Conservation (phyloP, 768 basidiomycete genomes). For the Tulasnella sp. region DNA sequence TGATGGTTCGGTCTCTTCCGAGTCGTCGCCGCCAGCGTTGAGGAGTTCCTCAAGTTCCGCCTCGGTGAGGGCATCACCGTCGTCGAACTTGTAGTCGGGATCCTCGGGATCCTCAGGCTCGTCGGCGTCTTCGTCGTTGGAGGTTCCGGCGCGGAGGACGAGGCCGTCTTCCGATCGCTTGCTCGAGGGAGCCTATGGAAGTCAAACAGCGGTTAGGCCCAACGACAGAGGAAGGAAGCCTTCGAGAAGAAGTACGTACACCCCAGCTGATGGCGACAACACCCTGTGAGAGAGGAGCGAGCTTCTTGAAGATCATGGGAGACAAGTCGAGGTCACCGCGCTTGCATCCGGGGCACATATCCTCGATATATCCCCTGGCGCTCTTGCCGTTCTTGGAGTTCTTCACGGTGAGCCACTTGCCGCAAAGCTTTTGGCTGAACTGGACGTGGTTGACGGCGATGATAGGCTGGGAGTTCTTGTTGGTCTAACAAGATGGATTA, state of each 20-base stretch:
- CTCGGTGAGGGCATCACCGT: background rate
- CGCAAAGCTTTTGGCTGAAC: conserved; percentile 16
- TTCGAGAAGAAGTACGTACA: background rate
- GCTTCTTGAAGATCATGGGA: background rate
- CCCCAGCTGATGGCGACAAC: conserved; percentile 6
- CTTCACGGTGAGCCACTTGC: conserved; percentile 21
- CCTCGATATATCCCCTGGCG: conserved; percentile 20
- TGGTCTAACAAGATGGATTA: background rate
- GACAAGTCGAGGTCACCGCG: conserved; percentile 3
- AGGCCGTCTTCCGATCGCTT: background rate
- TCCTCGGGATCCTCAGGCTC: background rate
- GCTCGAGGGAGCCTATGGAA: background rate
- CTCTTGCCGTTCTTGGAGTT: conserved; percentile 22
- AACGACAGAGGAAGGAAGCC: no score
- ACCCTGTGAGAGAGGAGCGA: background rate
- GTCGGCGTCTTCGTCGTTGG: background rate
- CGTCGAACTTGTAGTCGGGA: background rate
- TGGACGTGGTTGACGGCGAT: conserved; percentile 1
- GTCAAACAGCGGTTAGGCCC: background rate
- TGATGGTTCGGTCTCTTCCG: background rate
- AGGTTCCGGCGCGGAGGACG: background rate
- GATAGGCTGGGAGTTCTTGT: conserved; percentile 4
- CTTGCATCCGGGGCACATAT: conserved; percentile 23
- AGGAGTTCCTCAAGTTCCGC: background rate
- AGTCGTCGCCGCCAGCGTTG: background rate